Percentiles rank a stretch among this genome's conserved stretches.
Conservation (phyloP, 2,329 filamentous ascomycete species). For the Aspergillus carbonarius region DNA sequence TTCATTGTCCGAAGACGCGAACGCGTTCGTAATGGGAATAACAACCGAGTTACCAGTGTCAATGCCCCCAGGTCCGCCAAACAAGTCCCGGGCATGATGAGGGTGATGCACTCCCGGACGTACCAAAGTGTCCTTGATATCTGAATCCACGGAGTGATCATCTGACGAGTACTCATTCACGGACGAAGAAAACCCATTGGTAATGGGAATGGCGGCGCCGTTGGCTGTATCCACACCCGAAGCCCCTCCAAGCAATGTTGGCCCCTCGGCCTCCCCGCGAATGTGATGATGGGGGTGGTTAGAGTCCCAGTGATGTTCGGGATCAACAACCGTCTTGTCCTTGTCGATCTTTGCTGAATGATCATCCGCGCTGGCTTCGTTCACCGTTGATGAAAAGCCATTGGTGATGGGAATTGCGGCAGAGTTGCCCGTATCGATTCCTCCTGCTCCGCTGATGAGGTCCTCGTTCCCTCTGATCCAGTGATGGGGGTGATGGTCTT, state of each 20-base stretch:
- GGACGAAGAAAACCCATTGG: background rate
- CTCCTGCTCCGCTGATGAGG: conserved; percentile 23
- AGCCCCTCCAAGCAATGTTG: background rate
- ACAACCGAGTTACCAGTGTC: conserved; percentile 5
- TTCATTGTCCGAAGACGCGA: background rate
- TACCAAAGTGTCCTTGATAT: background rate
- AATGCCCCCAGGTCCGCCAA: background rate
- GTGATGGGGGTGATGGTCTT: background rate
- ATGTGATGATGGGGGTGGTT: conserved; percentile 6
- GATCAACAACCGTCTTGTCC: background rate
- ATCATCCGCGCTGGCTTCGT: conserved; percentile 5
- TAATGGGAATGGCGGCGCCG: background rate
- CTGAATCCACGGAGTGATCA: conserved; percentile 9
- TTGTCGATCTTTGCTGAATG: conserved; percentile 23
- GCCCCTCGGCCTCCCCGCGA: conserved; percentile 16
- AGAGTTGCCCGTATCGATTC: conserved; percentile 24
- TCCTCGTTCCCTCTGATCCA: background rate
- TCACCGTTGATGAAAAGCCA: background rate
- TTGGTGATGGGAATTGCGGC: background rate
- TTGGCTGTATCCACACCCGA: conserved; percentile 7
- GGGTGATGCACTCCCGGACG: background rate
- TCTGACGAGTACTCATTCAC: background rate
- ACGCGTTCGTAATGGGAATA: background rate
- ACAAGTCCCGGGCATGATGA: background rate
- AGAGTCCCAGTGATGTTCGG: background rate